A percentile compares a stretch with the other conserved stretches of the same genome.
These are phyloP conservation scores for Cladophialophora immunda DNA, from an alignment of 2,329 filamentous ascomycete species.

Conservation along the genomic window DNA sequence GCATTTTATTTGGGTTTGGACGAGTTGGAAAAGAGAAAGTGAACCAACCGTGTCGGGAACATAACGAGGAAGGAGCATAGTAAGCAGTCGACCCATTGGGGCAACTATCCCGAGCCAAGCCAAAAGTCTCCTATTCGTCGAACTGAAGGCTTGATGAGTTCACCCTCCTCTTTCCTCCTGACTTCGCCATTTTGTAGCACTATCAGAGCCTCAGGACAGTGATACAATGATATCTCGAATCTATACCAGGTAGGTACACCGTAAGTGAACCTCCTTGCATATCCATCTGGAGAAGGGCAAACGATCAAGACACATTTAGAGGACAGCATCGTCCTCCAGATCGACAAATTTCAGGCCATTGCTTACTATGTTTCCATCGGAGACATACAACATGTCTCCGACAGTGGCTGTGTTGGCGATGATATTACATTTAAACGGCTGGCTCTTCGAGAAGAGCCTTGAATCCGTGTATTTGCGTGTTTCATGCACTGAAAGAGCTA, in stretches of 20 bases:
- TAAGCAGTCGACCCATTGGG: neutral
- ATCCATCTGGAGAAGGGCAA: neutral
- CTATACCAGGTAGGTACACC: neutral
- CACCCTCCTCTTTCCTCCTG: neutral
- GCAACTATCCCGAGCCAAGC: neutral
- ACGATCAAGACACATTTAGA: neutral
- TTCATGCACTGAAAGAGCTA: neutral
- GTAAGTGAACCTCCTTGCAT: neutral
- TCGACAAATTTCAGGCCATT: neutral
- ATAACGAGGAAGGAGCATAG: neutral
- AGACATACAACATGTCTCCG: slow-evolving; percentile 19
- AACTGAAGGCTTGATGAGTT: neutral
- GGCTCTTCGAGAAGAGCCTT: neutral
- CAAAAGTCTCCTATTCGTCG: slow-evolving; percentile 22
- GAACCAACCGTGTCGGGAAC: neutral
- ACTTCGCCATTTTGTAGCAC: neutral
- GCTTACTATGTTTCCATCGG: neutral
- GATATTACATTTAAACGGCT: neutral
- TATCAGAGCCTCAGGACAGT: neutral
- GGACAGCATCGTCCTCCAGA: neutral
- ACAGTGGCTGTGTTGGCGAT: neutral
- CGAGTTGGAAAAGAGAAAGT: slow-evolving; percentile 1
- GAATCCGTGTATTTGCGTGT: neutral
- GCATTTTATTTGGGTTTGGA: neutral
- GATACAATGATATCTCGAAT: neutral